Conservation (phyloP, 768 basidiomycete species). For the Lepiota venenata region DNA sequence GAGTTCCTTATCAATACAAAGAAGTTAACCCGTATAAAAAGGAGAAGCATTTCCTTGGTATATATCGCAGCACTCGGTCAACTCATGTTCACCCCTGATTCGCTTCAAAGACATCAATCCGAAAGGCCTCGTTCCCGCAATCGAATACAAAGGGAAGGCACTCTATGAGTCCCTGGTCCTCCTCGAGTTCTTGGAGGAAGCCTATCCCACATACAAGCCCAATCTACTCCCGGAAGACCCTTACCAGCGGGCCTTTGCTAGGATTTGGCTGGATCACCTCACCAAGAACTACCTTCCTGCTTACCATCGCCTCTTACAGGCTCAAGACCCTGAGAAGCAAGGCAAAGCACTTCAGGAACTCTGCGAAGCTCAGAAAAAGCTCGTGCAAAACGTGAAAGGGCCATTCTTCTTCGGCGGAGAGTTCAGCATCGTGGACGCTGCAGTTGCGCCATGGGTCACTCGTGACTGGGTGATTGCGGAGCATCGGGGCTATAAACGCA, state of each 20-base stretch:
- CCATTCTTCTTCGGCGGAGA: conserved; percentile 57
- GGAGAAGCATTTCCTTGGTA: conserved; percentile 51
- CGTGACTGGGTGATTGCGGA: conserved; percentile 46
- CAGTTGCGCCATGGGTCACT: conserved; percentile 52
- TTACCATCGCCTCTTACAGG: conserved; percentile 46
- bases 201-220: conserved; percentile 41
- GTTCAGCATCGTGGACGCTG: conserved; percentile 51
- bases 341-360: conserved; percentile 24
- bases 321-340: conserved; percentile 30
- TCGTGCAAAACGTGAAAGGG: conserved; percentile 33
- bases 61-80: neutral
- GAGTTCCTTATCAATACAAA: conserved; percentile 64
- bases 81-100: neutral
- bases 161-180: conserved; percentile 65
- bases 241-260: conserved; percentile 43
- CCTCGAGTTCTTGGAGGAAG: conserved; percentile 66
- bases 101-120: conserved; percentile 48
- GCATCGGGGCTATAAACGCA: conserved; percentile 43
- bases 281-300: conserved; percentile 49
- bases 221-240: conserved; percentile 52
- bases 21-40: conserved; percentile 74
- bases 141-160: conserved; percentile 49
- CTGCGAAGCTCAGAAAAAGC: conserved; percentile 25
- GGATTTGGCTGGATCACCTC: conserved; percentile 58
- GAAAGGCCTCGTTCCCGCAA: conserved; percentile 62